Evolutionary conservation across 106 monocot species (phyloP), one percentile per base, ranked within the genome.

Genomic region (Dendrobium officinale): DNA sequence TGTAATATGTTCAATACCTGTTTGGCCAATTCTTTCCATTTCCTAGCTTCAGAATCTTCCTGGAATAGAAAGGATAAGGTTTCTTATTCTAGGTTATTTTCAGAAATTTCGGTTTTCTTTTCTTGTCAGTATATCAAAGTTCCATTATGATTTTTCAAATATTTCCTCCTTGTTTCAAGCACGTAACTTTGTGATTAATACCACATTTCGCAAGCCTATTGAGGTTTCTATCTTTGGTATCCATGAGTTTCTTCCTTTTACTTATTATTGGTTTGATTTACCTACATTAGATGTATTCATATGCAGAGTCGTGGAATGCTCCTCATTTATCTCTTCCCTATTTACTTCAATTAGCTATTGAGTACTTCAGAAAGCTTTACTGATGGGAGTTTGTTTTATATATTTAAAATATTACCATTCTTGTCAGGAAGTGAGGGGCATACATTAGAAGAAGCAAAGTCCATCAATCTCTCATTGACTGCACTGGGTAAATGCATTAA

Each of bases 401-500:
- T 31, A 67, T 58, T 29, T 85, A 19, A 26, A 73, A 33, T 42
- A 5, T 40, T 79, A 17, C 27, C 27, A 68, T 76, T 88, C 19
- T 81, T 80, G 77, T 51, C 78, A 98, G 97, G 94, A 84, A 98
- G 97, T 82, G 97, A 98, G 78, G 97, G 97, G 10, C 97, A 94
- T 86, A 94, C 89, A 1, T 77, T 94, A 77, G 97, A 98, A 88
- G 97, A 98, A 89, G 97, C 97, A 68, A 98, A 98, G 79, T 98
- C 94, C 42, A 98, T 98, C 79, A 98, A 98, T 83, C 84, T 98
- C 72, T 98, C 97, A 18, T 61, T 94, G 54, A 98, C 94, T 88
- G 92, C 97, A 59, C 56, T 98, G 43, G 97, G 97, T 31, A 98
- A 98, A 84, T 98, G 97, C 85, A 98, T 98, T 41, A 98, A 98